Evolutionary conservation across 2,329 filamentous ascomycete species (phyloP), one percentile per base, ranked within the genome.

Genomic region (Aspergillus aculeatus): DNA sequence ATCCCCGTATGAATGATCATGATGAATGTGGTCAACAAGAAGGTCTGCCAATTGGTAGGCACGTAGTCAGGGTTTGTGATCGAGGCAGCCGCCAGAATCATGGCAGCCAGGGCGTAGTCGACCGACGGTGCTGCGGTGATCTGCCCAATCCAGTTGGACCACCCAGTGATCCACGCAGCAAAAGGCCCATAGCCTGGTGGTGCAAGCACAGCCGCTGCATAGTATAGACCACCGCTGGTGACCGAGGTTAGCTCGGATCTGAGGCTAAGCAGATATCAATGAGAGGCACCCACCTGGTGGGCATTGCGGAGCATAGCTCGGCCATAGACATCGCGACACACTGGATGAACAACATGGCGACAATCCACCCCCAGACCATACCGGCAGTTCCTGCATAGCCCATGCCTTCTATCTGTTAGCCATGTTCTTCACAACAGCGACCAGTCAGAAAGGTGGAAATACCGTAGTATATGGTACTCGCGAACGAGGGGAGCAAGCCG

Each of bases 361-460:
- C 80, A 29, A 91, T 75, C 89, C 89, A 92, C 5, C 89, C 89
- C 89, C 89, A 91, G 2, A 86, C 87, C 86, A 90, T 89, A 24
- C 86, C 86, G 60, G 80, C 82, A 0, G 82, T 84, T 4, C 83
- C 81, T 23, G 81, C 81, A 70, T 84, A 84, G 41, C 83, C 82
- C 80, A 80, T 78, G 57, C 78, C 77, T 56, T 47, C 35, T 54
- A 14, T 19, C 35, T 50, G 59, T 64, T 44, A 64, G 60, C 53
- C 41, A 5, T 58, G n/a, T 16, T 49, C 32, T 21, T 56, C n/a
- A 35, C 31, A 6, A 35, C 5, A 7, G n/a, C 6, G 6, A 41
- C 5, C 5, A 11, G 47, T 48, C 29, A 16, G 26, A 7, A 12
- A 41, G 21, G 32, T 16, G 32, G 44, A 63, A 76, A 86, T 85